Percentiles rank a stretch among this genome's conserved stretches.
phyloP scores from a whole-genome alignment of 139 green algal genomes.

The Chlorella sp. region DNA sequence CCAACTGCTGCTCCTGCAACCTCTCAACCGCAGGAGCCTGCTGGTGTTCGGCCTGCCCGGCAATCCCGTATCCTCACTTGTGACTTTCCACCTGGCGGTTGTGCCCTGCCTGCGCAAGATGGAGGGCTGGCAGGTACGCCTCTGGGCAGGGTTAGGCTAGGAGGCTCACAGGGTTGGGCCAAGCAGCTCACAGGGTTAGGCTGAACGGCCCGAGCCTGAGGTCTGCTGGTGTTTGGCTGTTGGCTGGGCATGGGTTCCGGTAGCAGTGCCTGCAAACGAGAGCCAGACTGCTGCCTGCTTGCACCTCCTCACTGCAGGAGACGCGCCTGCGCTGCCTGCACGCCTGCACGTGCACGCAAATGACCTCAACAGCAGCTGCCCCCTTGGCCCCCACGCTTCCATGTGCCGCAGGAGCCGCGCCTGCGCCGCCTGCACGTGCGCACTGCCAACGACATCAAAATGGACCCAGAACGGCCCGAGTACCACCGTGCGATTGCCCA shows the following conservation, averaged over 20 bases:
- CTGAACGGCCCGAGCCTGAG: not conserved
- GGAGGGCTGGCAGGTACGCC: constrained; percentile 67
- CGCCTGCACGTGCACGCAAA: not conserved
- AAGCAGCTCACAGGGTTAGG: too few relatives aligned
- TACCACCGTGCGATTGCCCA: constrained; percentile 87
- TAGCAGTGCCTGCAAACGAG: too few relatives aligned
- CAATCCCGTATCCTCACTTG: constrained; percentile 90
- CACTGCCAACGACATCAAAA: constrained; percentile 59
- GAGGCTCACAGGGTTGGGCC: too few relatives aligned
- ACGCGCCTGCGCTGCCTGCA: not conserved
- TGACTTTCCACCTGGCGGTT: constrained; percentile 94
- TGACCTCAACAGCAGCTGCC: too few relatives aligned
- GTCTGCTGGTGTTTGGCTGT: too few relatives aligned
- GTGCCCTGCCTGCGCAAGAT: constrained; percentile 86
- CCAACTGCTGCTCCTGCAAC: too few relatives aligned
- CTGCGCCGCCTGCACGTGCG: constrained; percentile 75
- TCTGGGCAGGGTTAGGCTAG: not conserved
- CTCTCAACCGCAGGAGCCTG: constrained; percentile 31
- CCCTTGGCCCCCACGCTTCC: too few relatives aligned
- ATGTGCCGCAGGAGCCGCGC: constrained; percentile 43
- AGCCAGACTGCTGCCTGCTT: too few relatives aligned
- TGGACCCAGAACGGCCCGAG: constrained; percentile 95
- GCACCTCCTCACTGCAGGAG: too few relatives aligned
- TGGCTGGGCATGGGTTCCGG: too few relatives aligned
- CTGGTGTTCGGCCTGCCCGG: constrained; percentile 69